A percentile compares a stretch with the other conserved stretches of the same genome.
phyloP scores from a whole-genome alignment of 2,329 filamentous ascomycete species.

The Dactylella cylindrospora region DNA sequence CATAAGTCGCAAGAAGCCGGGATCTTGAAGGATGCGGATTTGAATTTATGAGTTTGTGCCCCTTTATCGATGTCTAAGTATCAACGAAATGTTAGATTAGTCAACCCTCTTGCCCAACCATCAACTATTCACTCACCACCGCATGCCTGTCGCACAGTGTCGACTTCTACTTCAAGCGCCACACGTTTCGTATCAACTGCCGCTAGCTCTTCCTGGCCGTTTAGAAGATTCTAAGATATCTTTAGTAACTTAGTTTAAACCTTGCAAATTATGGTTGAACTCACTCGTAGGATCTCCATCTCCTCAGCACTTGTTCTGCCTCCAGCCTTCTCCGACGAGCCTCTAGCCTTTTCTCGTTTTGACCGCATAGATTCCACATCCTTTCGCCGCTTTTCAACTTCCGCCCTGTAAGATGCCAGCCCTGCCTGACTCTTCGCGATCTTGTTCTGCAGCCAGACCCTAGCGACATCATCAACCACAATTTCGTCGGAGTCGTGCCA shows the following conservation, averaged over 20 bases:
- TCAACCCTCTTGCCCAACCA: no score
- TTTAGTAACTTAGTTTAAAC: slow-evolving; percentile 1
- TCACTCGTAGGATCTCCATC: slow-evolving; percentile 47
- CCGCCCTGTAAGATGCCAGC: slow-evolving; percentile 74
- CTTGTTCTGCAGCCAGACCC: slow-evolving; percentile 87
- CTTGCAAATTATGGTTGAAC: slow-evolving; percentile 1
- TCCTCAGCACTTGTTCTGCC: slow-evolving; percentile 57
- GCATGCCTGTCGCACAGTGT: slow-evolving; percentile 85
- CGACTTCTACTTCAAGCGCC: slow-evolving; percentile 88
- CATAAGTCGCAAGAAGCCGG: slow-evolving; percentile 98
- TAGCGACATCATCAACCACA: slow-evolving; percentile 81
- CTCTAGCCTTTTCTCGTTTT: slow-evolving; percentile 77
- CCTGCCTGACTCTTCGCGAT: slow-evolving; percentile 86
- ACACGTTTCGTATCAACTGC: slow-evolving; percentile 79
- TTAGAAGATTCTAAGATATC: slow-evolving; percentile 45
- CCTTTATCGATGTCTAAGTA: slow-evolving; percentile 77
- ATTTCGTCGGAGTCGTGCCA: slow-evolving; percentile 94
- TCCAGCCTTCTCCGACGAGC: slow-evolving; percentile 62
- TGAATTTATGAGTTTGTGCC: slow-evolving; percentile 95
- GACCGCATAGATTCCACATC: slow-evolving; percentile 84
- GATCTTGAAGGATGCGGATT: slow-evolving; percentile 98
- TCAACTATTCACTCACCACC: slow-evolving; percentile 55
- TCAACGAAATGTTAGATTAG: neutral
- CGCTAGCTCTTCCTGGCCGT: slow-evolving; percentile 68
- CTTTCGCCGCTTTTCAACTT: slow-evolving; percentile 72